phyloP scores from a whole-genome alignment of 2,329 filamentous ascomycete genomes.

The Mollisia scopiformis region DNA sequence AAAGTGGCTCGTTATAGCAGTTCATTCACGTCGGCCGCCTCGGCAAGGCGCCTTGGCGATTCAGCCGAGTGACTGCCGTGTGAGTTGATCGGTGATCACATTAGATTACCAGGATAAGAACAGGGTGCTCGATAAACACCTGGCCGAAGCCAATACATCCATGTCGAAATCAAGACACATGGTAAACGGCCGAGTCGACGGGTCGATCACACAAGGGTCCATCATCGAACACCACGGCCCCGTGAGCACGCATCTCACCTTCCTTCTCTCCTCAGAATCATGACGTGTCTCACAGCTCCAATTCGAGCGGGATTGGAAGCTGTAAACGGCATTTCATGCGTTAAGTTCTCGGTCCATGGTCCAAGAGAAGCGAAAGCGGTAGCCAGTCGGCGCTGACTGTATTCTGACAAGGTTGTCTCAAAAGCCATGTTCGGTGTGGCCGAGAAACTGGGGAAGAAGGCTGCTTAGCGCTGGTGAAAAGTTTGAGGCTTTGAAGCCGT shows the following conservation, averaged over 20 bases:
- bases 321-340: slow-evolving; percentile 9
- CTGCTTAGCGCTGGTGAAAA: not conserved
- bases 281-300: slow-evolving; percentile 21
- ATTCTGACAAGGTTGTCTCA: slow-evolving; percentile 19
- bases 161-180: slow-evolving; percentile 22
- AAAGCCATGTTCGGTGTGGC: not conserved
- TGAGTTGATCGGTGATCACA: slow-evolving; percentile 22
- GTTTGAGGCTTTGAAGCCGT: not conserved
- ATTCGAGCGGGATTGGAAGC: slow-evolving; percentile 3
- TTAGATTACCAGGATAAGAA: slow-evolving; percentile 22
- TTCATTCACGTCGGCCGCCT: slow-evolving; percentile 13
- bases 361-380: slow-evolving; percentile 3
- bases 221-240: slow-evolving; percentile 21
- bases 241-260: slow-evolving; percentile 14
- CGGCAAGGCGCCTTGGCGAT: not conserved
- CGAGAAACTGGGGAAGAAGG: not conserved
- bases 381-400: slow-evolving; percentile 26
- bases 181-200: slow-evolving; percentile 21
- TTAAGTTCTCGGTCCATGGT: slow-evolving; percentile 6
- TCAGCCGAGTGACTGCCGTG: slow-evolving; percentile 25
- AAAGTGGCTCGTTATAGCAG: not conserved
- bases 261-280: slow-evolving; percentile 4
- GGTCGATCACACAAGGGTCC: slow-evolving; percentile 27
- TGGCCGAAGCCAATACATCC: slow-evolving; percentile 24
- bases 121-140: slow-evolving; percentile 13